These are phyloP conservation scores for Ophiocytium majus DNA, from an alignment of 352 stramenopile genomes.

Conservation along the genomic window DNA sequence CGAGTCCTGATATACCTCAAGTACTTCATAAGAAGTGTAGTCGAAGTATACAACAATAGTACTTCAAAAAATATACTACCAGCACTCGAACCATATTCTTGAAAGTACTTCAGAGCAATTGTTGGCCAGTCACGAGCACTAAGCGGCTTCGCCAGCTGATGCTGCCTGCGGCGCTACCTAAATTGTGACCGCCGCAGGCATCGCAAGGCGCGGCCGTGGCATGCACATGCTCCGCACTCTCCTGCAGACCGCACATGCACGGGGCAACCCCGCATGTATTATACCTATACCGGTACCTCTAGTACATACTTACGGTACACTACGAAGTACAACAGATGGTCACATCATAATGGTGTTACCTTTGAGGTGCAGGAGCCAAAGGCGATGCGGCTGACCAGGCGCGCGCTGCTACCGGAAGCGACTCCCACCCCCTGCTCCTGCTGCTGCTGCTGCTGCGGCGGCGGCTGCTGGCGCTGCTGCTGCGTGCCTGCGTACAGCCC, in stretches of 20 bases:
- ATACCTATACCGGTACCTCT: background rate
- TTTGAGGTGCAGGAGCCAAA: conserved; percentile 54
- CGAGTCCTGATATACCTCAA: background rate
- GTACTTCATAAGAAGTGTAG: background rate
- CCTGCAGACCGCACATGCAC: background rate
- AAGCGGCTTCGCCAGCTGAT: too few relatives aligned
- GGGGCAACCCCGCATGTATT: background rate
- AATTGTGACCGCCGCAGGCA: background rate
- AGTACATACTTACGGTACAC: background rate
- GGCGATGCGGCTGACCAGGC: conserved; percentile 29
- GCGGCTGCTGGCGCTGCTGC: background rate
- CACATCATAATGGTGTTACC: background rate
- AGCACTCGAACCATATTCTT: too few relatives aligned
- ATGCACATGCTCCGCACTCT: background rate
- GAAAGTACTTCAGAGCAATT: too few relatives aligned
- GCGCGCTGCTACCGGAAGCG: background rate
- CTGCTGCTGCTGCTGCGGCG: too few relatives aligned
- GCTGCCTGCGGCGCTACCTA: too few relatives aligned
- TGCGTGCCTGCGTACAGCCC: background rate
- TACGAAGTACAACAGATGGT: background rate
- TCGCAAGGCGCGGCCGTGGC: background rate
- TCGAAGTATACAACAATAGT: too few relatives aligned
- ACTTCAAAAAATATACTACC: too few relatives aligned
- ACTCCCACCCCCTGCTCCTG: too few relatives aligned
- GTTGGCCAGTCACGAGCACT: too few relatives aligned